Conservation (phyloP, 371 early-diverging fungal species). For the Lichtheimia corymbifera region DNA sequence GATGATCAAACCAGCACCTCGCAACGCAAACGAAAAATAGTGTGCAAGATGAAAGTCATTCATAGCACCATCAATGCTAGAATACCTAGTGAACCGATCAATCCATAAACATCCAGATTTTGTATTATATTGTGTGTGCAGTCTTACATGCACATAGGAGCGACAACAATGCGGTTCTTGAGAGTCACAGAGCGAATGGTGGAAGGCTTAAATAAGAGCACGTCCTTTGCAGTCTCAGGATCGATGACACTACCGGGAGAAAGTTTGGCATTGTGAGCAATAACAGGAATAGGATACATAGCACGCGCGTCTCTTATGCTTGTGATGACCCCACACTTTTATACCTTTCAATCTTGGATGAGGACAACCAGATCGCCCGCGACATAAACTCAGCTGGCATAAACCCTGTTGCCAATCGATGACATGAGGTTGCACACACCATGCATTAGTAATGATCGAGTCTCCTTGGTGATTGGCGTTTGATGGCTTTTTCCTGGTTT, state of each 20-base stretch:
- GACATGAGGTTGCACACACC: too few relatives aligned
- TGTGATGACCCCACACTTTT: too few relatives aligned
- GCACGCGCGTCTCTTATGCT: too few relatives aligned
- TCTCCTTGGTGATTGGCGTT: too few relatives aligned
- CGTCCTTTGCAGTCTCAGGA: constrained; percentile 10
- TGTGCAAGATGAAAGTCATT: constrained; percentile 55
- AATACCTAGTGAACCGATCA: constrained; percentile 9
- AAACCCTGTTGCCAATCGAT: too few relatives aligned
- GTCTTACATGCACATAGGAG: constrained; percentile 72
- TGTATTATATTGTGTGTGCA: not conserved
- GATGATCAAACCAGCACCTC: constrained; percentile 75
- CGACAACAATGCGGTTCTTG: constrained; percentile 76
- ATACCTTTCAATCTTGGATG: too few relatives aligned
- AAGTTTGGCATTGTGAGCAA: constrained; percentile 12
- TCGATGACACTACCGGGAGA: constrained; percentile 16
- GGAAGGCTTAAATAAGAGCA: constrained; percentile 65
- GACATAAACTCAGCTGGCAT: too few relatives aligned
- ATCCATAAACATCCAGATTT: too few relatives aligned
- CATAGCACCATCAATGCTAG: constrained; percentile 18
- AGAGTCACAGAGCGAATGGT: constrained; percentile 57
- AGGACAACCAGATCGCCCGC: too few relatives aligned
- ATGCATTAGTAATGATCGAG: too few relatives aligned
- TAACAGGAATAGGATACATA: constrained; percentile 8
- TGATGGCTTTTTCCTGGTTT: too few relatives aligned
- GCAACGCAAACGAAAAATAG: constrained; percentile 67